Evolutionary conservation across 768 basidiomycete species (phyloP).

Genomic region (Psilocybe azurescens): DNA sequence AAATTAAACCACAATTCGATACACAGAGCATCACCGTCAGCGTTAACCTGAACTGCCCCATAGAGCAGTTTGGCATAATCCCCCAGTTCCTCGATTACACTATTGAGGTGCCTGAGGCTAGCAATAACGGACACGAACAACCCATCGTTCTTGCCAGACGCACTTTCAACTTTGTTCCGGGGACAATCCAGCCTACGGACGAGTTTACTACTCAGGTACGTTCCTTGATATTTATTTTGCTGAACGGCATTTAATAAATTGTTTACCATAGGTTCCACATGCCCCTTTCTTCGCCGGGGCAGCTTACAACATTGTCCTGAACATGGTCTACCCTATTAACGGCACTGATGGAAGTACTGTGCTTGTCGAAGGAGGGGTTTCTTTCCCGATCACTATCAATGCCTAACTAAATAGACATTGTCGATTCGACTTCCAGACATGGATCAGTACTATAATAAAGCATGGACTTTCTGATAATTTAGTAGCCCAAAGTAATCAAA

Average conservation of each 20-base stretch:
- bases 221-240: background rate
- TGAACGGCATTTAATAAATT: background rate
- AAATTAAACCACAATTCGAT: background rate
- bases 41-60: slow-evolving; percentile 12
- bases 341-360: background rate
- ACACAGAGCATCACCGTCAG: slow-evolving; percentile 6
- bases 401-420: background rate
- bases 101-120: slow-evolving; percentile 2
- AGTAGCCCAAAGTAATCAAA: too few relatives aligned
- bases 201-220: background rate
- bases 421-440: too few relatives aligned
- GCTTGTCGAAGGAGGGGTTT: background rate
- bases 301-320: background rate
- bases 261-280: background rate
- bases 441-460: too few relatives aligned
- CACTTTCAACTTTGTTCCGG: background rate
- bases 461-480: too few relatives aligned
- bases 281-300: background rate
- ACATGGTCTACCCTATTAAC: background rate
- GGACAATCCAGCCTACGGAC: background rate
- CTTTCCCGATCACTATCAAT: background rate
- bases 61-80: slow-evolving; percentile 6
- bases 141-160: slow-evolving; percentile 12
- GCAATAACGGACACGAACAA: slow-evolving; percentile 14
- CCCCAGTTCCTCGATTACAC: slow-evolving; percentile 13